Conservation (phyloP, 2,329 filamentous ascomycete species). For the Trichophyton mentagrophytes region DNA sequence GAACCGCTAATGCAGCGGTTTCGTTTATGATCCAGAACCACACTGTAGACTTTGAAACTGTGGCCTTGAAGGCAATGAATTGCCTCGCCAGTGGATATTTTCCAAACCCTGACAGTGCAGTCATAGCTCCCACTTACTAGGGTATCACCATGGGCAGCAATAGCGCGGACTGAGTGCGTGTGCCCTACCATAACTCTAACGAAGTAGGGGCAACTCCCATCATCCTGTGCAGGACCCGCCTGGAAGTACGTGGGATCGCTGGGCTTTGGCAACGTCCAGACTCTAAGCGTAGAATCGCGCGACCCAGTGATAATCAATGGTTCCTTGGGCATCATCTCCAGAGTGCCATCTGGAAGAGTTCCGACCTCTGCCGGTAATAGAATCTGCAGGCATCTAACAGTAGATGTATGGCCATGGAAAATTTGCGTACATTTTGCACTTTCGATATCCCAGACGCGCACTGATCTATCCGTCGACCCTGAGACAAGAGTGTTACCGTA, state of each 20-base stretch:
- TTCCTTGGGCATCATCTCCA: constrained; percentile 83
- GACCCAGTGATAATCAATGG: constrained; percentile 96
- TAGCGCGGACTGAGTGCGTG: constrained; percentile 85
- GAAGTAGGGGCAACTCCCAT: constrained; percentile 84
- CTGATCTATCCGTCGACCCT: constrained; percentile 87
- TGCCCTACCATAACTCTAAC: constrained; percentile 77
- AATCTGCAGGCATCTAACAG: constrained; percentile 89
- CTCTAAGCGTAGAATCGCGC: constrained; percentile 80
- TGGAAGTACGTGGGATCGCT: constrained; percentile 68
- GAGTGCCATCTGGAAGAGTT: constrained; percentile 54
- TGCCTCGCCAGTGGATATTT: constrained; percentile 85
- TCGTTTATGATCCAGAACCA: constrained; percentile 80
- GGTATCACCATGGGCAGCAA: constrained; percentile 86
- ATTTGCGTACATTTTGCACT: constrained; percentile 84
- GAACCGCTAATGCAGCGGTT: constrained; percentile 95
- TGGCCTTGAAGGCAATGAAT: constrained; percentile 77
- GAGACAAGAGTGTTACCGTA: constrained; percentile 91
- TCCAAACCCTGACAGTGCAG: constrained; percentile 89
- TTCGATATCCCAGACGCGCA: constrained; percentile 99
- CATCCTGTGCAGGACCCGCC: constrained; percentile 56
- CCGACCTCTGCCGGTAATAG: constrained; percentile 73
- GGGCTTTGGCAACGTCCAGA: constrained; percentile 82
- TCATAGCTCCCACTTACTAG: constrained; percentile 98
- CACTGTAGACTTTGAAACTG: constrained; percentile 88
- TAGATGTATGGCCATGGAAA: constrained; percentile 95